phyloP scores from a whole-genome alignment of 1,284 basidiomycete genomes.

The Ustilago bromivora region DNA sequence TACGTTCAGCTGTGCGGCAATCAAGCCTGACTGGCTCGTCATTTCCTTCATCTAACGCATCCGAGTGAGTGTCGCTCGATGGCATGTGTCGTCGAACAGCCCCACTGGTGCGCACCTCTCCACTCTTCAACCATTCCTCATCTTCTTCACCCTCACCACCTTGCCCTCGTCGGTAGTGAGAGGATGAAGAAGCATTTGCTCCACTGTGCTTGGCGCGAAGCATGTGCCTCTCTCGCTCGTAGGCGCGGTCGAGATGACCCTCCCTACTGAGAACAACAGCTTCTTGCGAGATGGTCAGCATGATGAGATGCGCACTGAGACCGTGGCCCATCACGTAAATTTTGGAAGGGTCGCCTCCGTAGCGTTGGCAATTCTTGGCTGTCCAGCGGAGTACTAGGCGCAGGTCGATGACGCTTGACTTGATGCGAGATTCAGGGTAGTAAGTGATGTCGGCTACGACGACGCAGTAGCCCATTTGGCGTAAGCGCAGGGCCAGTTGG shows the following conservation, averaged over 20 bases:
- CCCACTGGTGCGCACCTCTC: slow-evolving; percentile 33
- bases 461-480: slow-evolving; percentile 69
- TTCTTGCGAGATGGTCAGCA: slow-evolving; percentile 70
- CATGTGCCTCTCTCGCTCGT: slow-evolving; percentile 38
- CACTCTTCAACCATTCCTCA: slow-evolving; percentile 52
- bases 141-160: slow-evolving; percentile 25
- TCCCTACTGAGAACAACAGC: slow-evolving; percentile 68
- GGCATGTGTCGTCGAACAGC: not conserved
- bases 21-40: slow-evolving; percentile 26
- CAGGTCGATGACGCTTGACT: slow-evolving; percentile 67
- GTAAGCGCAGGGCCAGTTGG: slow-evolving; percentile 68
- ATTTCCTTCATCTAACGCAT: slow-evolving; percentile 36
- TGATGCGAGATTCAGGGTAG: slow-evolving; percentile 67
- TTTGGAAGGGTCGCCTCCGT: slow-evolving; percentile 68
- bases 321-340: slow-evolving; percentile 70
- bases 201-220: slow-evolving; percentile 16
- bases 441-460: slow-evolving; percentile 70
- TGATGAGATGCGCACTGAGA: slow-evolving; percentile 68
- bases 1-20: not conserved
- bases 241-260: slow-evolving; percentile 46
- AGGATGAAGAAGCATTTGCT: not conserved
- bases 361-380: slow-evolving; percentile 59
- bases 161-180: not conserved
- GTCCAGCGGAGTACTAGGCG: slow-evolving; percentile 70
- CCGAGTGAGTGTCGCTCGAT: slow-evolving; percentile 6